Percentiles rank a stretch among this genome's conserved stretches.
Conservation (phyloP, 768 basidiomycete genomes). For the Tylopilus balloui region DNA sequence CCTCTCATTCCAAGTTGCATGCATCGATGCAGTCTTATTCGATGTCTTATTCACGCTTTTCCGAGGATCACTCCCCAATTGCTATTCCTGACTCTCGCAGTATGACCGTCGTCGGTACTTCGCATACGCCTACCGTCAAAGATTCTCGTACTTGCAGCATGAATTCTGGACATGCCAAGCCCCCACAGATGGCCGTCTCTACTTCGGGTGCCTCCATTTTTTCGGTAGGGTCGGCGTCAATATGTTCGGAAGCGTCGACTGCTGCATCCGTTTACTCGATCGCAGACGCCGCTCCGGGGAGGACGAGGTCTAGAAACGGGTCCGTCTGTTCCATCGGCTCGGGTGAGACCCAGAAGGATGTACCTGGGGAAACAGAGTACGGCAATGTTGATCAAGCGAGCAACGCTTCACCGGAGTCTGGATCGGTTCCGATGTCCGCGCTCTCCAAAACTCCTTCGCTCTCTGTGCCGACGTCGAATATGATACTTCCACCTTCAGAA, state of each 20-base stretch:
- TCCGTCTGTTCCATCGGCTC: conserved; percentile 11
- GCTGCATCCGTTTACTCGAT: conserved; percentile 21
- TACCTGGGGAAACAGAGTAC: conserved; percentile 6
- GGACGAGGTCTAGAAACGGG: conserved; percentile 11
- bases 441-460: neutral
- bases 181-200: conserved; percentile 19
- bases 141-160: neutral
- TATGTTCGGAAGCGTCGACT: conserved; percentile 28
- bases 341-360: conserved; percentile 18
- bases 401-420: neutral
- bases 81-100: neutral
- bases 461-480: conserved; percentile 2
- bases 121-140: neutral
- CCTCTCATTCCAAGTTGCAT: conserved; percentile 13
- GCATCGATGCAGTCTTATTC: conserved; percentile 14
- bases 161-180: conserved; percentile 18
- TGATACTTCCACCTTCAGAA: conserved; percentile 6
- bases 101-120: conserved; percentile 2
- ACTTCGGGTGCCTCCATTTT: conserved; percentile 26
- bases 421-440: conserved; percentile 4
- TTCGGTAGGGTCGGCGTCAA: conserved; percentile 24
- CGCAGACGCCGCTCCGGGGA: conserved; percentile 2
- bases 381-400: conserved; percentile 8
- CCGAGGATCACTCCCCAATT: conserved; percentile 10
- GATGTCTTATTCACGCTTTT: conserved; percentile 13